These are phyloP conservation scores for Alternaria sp. DNA, from an alignment of 2,329 filamentous ascomycete species.

Conservation along the genomic window DNA sequence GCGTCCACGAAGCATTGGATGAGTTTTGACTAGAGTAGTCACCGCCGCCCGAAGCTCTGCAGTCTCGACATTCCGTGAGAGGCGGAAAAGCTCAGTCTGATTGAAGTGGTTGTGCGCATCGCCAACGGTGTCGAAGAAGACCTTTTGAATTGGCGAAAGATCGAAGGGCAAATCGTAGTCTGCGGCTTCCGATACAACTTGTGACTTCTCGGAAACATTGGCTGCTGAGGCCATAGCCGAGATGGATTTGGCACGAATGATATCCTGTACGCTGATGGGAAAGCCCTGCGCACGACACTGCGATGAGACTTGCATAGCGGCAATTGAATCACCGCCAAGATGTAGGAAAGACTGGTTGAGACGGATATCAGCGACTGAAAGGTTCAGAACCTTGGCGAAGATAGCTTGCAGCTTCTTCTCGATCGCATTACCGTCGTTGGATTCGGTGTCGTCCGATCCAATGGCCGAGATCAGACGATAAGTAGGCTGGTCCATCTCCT, in stretches of 20 bases:
- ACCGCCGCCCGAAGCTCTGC: conserved; percentile 38
- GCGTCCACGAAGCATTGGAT: conserved; percentile 51
- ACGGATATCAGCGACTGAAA: conserved; percentile 33
- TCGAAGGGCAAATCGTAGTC: conserved; percentile 36
- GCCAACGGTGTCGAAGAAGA: conserved; percentile 39
- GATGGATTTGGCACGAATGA: conserved; percentile 43
- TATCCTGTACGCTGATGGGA: conserved; percentile 40
- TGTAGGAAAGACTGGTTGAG: conserved; percentile 44
- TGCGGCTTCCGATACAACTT: conserved; percentile 2
- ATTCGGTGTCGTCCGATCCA: conserved; percentile 20
- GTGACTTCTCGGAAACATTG: conserved; percentile 12
- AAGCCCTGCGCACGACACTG: conserved; percentile 39
- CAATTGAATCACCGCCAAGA: conserved; percentile 45
- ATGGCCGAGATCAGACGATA: conserved; percentile 36
- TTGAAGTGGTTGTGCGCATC: conserved; percentile 40
- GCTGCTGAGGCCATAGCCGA: conserved; percentile 30
- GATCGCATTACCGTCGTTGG: conserved; percentile 20
- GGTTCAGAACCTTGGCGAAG: conserved; percentile 39
- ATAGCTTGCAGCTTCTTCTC: conserved; percentile 39
- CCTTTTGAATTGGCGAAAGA: conserved; percentile 37
- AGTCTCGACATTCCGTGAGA: conserved; percentile 29
- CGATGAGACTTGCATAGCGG: conserved; percentile 45
- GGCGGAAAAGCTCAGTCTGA: conserved; percentile 38
- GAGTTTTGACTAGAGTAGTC: conserved; percentile 38
- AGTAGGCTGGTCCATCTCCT: conserved; percentile 35